Conservation (phyloP, 345 rosid genomes). For the Boechera retrofracta region DNA sequence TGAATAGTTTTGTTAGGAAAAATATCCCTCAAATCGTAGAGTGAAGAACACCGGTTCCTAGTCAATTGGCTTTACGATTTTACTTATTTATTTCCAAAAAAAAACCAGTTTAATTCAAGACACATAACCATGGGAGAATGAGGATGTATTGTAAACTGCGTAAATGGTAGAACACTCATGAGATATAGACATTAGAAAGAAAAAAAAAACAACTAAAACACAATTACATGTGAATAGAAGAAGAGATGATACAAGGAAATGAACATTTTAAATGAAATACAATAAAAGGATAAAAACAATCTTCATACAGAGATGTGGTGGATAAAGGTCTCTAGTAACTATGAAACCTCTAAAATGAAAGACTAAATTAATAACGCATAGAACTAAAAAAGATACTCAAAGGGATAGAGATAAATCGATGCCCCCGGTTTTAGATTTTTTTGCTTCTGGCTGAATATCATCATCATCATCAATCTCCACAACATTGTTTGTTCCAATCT, state of each 20-base stretch:
- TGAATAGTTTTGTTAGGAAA: not conserved
- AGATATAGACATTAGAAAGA: not conserved
- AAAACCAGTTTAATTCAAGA: not conserved
- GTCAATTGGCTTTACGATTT: not conserved
- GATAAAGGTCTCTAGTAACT: slow-evolving; percentile 22
- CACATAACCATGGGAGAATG: no score
- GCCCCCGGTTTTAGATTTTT: slow-evolving; percentile 9
- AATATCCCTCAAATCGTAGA: not conserved
- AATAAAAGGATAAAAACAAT: not conserved
- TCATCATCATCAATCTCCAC: slow-evolving; percentile 41
- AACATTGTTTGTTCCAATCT: slow-evolving; percentile 23
- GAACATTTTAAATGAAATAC: slow-evolving; percentile 14
- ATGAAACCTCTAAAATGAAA: slow-evolving; percentile 22
- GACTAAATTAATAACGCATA: slow-evolving; percentile 11
- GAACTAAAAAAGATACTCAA: slow-evolving; percentile 27
- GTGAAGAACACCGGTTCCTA: not conserved
- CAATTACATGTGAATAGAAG: slow-evolving; percentile 25
- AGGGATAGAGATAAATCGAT: slow-evolving; percentile 39
- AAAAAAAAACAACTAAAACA: not conserved
- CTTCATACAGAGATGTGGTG: slow-evolving; percentile 5
- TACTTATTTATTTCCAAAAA: not conserved
- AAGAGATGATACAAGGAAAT: slow-evolving; percentile 5
- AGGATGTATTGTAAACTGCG: no score
- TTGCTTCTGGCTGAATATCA: slow-evolving; percentile 29
- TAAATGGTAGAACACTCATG: no score